Evolutionary conservation across 371 early-diverging fungal genomes (phyloP).

Genomic region (Rhizopus stolonifer): DNA sequence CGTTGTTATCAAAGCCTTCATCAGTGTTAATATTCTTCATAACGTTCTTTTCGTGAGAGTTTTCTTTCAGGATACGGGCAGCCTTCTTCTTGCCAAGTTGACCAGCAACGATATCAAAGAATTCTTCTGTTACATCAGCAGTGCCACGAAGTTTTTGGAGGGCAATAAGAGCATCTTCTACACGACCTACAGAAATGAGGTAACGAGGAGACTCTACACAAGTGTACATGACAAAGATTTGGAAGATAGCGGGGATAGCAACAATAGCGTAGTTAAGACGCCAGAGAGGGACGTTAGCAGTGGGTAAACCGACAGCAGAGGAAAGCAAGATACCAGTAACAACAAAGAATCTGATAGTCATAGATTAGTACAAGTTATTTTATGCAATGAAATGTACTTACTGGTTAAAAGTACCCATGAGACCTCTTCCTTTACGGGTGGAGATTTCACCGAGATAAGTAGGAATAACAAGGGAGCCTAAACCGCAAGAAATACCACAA

Average conservation of each 20-base stretch:
- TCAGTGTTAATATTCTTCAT: conserved; percentile 4
- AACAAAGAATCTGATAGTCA: conserved; percentile 31
- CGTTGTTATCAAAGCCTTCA: conserved; percentile 24
- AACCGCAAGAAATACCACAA: conserved; percentile 79
- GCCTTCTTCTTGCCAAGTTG: conserved; percentile 16
- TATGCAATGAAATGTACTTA: conserved; percentile 5
- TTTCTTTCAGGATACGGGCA: conserved; percentile 15
- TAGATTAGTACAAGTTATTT: not conserved
- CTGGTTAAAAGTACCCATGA: conserved; percentile 74
- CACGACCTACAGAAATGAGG: conserved; percentile 55
- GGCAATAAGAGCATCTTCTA: conserved; percentile 55
- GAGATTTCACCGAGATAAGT: conserved; percentile 83
- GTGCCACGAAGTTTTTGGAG: conserved; percentile 55
- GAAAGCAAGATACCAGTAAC: conserved; percentile 74
- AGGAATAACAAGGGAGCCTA: conserved; percentile 78
- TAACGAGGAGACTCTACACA: conserved; percentile 81
- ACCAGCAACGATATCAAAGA: conserved; percentile 22
- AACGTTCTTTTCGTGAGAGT: conserved; percentile 14
- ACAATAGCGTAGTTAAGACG: conserved; percentile 63
- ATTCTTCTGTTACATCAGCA: conserved; percentile 13
- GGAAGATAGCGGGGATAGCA: conserved; percentile 68
- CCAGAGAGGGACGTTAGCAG: conserved; percentile 68
- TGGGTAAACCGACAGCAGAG: conserved; percentile 61
- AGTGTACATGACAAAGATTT: conserved; percentile 64
- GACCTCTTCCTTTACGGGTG: conserved; percentile 68